phyloP scores from a whole-genome alignment of 768 basidiomycete species.

The Chalciporus pseudorubinellus region DNA sequence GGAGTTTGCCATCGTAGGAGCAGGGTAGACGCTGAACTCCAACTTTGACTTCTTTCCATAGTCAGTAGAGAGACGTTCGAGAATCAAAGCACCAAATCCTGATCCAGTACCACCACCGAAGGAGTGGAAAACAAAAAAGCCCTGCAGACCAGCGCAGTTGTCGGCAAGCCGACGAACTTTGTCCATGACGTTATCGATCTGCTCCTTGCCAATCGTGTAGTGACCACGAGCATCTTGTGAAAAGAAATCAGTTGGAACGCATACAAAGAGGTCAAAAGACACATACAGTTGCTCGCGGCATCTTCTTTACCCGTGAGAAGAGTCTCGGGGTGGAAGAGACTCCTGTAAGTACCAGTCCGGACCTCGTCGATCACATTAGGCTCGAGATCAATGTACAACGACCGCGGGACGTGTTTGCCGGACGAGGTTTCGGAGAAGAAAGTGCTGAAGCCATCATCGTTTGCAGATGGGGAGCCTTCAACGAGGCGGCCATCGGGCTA shows the following conservation, averaged over 20 bases:
- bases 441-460: slow-evolving; percentile 93
- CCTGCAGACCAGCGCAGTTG: slow-evolving; percentile 95
- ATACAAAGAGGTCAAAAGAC: slow-evolving; percentile 14
- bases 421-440: slow-evolving; percentile 98
- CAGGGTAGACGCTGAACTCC: slow-evolving; percentile 96
- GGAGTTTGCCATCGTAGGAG: slow-evolving; percentile 88
- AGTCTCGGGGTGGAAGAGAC: slow-evolving; percentile 99
- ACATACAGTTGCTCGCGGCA: slow-evolving; percentile 95
- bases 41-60: slow-evolving; percentile 99
- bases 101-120: slow-evolving; percentile 99
- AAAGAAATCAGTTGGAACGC: slow-evolving; percentile 2
- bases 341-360: slow-evolving; percentile 90
- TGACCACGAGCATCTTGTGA: slow-evolving; percentile 89
- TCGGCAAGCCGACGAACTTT: slow-evolving; percentile 92
- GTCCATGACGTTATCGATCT: slow-evolving; percentile 95
- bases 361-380: slow-evolving; percentile 99
- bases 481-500: slow-evolving; percentile 94
- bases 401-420: slow-evolving; percentile 96
- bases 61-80: slow-evolving; percentile 93
- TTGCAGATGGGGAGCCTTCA: slow-evolving; percentile 69
- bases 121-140: slow-evolving; percentile 99
- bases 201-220: slow-evolving; percentile 97
- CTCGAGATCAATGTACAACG: slow-evolving; percentile 95
- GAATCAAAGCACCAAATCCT: slow-evolving; percentile 93
- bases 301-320: slow-evolving; percentile 99